Conservation (phyloP, 768 basidiomycete genomes). For the Boletales sp. region DNA sequence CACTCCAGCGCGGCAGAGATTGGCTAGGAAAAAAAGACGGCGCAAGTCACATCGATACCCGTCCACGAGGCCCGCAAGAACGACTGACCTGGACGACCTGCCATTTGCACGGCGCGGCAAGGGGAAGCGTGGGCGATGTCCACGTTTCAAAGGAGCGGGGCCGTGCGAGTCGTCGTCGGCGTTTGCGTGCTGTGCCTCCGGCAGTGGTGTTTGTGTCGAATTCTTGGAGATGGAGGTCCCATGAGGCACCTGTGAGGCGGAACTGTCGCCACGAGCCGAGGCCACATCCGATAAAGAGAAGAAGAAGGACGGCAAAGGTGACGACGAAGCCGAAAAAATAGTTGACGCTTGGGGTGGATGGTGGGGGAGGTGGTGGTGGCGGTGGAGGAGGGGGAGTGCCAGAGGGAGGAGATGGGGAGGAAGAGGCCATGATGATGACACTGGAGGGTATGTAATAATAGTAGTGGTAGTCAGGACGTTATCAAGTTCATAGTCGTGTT, state of each 20-base stretch:
- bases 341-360: slow-evolving; percentile 19
- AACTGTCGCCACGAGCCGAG: slow-evolving; percentile 44
- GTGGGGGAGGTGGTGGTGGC: neutral
- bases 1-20: slow-evolving; percentile 20
- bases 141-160: slow-evolving; percentile 21
- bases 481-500: neutral
- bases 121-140: slow-evolving; percentile 4
- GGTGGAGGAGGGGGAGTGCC: neutral
- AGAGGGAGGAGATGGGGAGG: neutral
- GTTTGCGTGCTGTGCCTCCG: slow-evolving; percentile 8
- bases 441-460: too few species aligned
- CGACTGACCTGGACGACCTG: slow-evolving; percentile 22
- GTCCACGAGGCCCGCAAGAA: too few species aligned
- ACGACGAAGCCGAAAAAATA: slow-evolving; percentile 34
- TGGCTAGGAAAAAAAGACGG: slow-evolving; percentile 9
- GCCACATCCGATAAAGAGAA: slow-evolving; percentile 51
- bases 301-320: slow-evolving; percentile 34
- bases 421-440: neutral
- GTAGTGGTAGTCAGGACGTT: neutral
- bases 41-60: too few species aligned
- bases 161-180: slow-evolving; percentile 13
- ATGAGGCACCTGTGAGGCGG: slow-evolving; percentile 13
- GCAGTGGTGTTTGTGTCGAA: slow-evolving; percentile 2
- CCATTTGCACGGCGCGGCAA: slow-evolving; percentile 4
- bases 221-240: slow-evolving; percentile 18